These are phyloP conservation scores for Cercospora sp. DNA, from an alignment of 2,329 filamentous ascomycete genomes.

Conservation along the genomic window DNA sequence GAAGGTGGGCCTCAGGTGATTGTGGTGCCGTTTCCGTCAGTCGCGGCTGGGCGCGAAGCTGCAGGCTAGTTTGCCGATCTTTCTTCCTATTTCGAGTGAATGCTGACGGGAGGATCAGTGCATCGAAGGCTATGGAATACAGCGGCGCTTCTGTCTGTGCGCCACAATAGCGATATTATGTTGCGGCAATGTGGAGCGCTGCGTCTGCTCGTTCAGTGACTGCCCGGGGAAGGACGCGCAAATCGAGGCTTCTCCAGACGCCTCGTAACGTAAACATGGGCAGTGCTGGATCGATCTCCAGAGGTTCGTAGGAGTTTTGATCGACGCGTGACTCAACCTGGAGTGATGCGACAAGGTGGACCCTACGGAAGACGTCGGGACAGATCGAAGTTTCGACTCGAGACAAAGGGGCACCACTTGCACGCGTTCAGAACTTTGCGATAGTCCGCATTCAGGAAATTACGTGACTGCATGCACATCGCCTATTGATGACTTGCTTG, in stretches of 20 bases:
- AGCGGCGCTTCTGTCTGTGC: neutral
- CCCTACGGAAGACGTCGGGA: neutral
- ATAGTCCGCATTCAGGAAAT: neutral
- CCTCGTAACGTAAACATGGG: neutral
- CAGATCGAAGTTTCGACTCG: neutral
- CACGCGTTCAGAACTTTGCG: neutral
- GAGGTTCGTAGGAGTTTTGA: neutral
- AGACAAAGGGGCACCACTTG: conserved; percentile 11
- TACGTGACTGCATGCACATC: conserved; percentile 3
- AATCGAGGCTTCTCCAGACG: neutral
- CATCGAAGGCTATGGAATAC: neutral
- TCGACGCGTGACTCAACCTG: neutral
- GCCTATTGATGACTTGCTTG: neutral
- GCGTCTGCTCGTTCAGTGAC: neutral
- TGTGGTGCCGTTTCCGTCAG: neutral
- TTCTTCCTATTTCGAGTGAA: neutral
- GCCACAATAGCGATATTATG: neutral
- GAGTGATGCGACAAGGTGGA: neutral
- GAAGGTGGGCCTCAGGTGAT: conserved; percentile 3
- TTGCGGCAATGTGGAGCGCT: neutral
- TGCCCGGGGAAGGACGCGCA: neutral
- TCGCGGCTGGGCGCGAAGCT: neutral
- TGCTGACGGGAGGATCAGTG: neutral
- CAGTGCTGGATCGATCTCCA: neutral
- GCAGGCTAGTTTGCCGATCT: neutral